phyloP scores from a whole-genome alignment of 805 yeast genomes.

The Wickerhamomyces kurtzmanii region DNA sequence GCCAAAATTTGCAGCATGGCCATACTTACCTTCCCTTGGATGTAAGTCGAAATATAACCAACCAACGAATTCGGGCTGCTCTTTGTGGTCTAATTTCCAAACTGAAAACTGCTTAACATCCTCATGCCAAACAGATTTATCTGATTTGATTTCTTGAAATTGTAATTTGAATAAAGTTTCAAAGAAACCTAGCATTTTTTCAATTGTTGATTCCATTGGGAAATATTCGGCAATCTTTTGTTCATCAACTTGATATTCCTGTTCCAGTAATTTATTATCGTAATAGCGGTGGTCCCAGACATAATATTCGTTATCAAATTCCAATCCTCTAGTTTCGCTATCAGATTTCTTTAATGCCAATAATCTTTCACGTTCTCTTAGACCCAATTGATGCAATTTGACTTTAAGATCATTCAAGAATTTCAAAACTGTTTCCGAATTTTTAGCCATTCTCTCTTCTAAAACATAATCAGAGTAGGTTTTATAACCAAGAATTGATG shows the following conservation, averaged over 20 bases:
- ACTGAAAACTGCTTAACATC: constrained; percentile 71
- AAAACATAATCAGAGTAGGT: constrained; percentile 62
- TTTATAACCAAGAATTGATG: constrained; percentile 54
- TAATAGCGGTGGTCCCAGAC: constrained; percentile 72
- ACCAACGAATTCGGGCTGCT: constrained; percentile 56
- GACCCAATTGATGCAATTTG: constrained; percentile 52
- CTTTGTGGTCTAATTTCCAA: constrained; percentile 45
- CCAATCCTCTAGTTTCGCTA: constrained; percentile 31
- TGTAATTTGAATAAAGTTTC: constrained; percentile 61
- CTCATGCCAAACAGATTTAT: constrained; percentile 57
- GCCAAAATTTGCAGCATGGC: constrained; percentile 82
- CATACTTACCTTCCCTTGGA: constrained; percentile 81
- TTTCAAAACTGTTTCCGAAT: constrained; percentile 42
- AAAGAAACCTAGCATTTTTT: constrained; percentile 62
- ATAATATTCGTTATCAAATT: constrained; percentile 32
- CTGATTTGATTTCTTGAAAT: constrained; percentile 40
- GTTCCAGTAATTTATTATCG: constrained; percentile 55
- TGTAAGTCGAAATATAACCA: constrained; percentile 75
- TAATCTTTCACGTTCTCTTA: constrained; percentile 39
- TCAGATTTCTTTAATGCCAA: constrained; percentile 44
- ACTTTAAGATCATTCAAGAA: constrained; percentile 54
- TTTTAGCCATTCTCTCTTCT: constrained; percentile 77
- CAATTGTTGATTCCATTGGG: constrained; percentile 60
- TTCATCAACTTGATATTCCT: constrained; percentile 63
- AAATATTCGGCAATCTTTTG: constrained; percentile 67